These are phyloP conservation scores for Phytophthora pinifolia DNA, from an alignment of 352 stramenopile species.

Conservation along the genomic window DNA sequence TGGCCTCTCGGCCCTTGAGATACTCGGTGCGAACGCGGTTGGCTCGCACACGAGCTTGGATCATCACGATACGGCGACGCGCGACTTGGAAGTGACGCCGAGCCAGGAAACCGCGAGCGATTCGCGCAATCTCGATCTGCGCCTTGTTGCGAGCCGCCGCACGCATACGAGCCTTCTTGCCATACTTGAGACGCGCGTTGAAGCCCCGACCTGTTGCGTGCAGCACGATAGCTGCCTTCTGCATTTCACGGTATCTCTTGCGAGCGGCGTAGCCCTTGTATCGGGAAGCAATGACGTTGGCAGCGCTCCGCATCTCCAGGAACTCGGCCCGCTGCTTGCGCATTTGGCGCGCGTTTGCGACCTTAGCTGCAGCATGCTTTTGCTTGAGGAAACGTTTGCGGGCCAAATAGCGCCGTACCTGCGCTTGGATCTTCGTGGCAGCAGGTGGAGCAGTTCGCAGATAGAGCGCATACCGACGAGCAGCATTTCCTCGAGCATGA, in stretches of 20 bases:
- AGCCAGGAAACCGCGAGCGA: conserved; percentile 73
- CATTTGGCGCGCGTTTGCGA: conserved; percentile 77
- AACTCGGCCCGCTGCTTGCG: conserved; percentile 63
- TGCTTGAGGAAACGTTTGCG: conserved; percentile 70
- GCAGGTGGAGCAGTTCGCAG: conserved; percentile 72
- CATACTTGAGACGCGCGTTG: conserved; percentile 82
- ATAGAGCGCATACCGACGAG: conserved; percentile 68
- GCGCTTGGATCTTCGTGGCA: conserved; percentile 79
- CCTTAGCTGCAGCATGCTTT: conserved; percentile 64
- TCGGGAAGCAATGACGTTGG: conserved; percentile 67
- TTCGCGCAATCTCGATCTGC: conserved; percentile 74
- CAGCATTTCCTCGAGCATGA: conserved; percentile 66
- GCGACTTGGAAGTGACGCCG: conserved; percentile 52
- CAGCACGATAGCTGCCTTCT: conserved; percentile 69
- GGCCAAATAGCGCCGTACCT: conserved; percentile 65
- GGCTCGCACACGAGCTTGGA: conserved; percentile 82
- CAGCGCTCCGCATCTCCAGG: conserved; percentile 56
- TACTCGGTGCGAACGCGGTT: conserved; percentile 88
- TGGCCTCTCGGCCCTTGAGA: conserved; percentile 82
- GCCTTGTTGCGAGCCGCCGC: conserved; percentile 75
- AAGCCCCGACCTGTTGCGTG: conserved; percentile 81
- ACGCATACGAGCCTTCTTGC: conserved; percentile 81
- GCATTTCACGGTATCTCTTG: conserved; percentile 70
- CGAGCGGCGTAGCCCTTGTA: conserved; percentile 72
- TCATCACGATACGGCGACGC: conserved; percentile 77